A percentile compares a stretch with the other conserved stretches of the same genome.
Conservation (phyloP, 495 filamentous ascomycete genomes). For the Hypoxylon fragiforme region DNA sequence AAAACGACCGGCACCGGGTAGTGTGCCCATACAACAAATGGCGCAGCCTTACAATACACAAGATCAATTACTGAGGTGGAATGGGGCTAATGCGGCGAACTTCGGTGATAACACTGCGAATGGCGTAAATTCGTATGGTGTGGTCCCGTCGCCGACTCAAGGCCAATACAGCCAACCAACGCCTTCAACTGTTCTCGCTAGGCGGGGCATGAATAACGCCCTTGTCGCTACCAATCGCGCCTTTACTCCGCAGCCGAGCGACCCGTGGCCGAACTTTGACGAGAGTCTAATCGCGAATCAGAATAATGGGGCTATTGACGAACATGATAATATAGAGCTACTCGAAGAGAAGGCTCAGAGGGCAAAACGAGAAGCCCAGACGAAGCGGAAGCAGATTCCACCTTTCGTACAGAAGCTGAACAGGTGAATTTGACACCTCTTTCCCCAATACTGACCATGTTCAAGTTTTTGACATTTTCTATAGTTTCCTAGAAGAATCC, state of each 20-base stretch:
- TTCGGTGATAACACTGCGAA: slow-evolving; percentile 42
- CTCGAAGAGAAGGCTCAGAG: slow-evolving; percentile 73
- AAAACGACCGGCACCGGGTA: slow-evolving; percentile 76
- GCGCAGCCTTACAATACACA: slow-evolving; percentile 48
- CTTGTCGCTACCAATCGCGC: slow-evolving; percentile 52
- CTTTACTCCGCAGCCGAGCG: slow-evolving; percentile 48
- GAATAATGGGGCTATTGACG: slow-evolving; percentile 49
- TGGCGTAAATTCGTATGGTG: slow-evolving; percentile 44
- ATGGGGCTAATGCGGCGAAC: slow-evolving; percentile 32
- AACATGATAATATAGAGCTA: slow-evolving; percentile 72
- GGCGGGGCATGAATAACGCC: slow-evolving; percentile 65
- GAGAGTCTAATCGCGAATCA: slow-evolving; percentile 41
- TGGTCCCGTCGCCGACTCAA: slow-evolving; percentile 48
- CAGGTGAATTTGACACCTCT: slow-evolving; percentile 65
- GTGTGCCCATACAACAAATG: slow-evolving; percentile 53
- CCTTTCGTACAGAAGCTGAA: slow-evolving; percentile 98
- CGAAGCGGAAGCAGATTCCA: slow-evolving; percentile 90
- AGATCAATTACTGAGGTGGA: slow-evolving; percentile 50
- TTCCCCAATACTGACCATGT: neutral
- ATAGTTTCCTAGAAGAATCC: slow-evolving; percentile 87
- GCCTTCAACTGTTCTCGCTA: slow-evolving; percentile 67
- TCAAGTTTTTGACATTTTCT: slow-evolving; percentile 6
- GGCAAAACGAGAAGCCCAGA: slow-evolving; percentile 80
- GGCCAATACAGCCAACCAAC: slow-evolving; percentile 44
- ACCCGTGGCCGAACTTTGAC: slow-evolving; percentile 54